phyloP scores from a whole-genome alignment of 129 eudicot species.

The Lactuca sativa region DNA sequence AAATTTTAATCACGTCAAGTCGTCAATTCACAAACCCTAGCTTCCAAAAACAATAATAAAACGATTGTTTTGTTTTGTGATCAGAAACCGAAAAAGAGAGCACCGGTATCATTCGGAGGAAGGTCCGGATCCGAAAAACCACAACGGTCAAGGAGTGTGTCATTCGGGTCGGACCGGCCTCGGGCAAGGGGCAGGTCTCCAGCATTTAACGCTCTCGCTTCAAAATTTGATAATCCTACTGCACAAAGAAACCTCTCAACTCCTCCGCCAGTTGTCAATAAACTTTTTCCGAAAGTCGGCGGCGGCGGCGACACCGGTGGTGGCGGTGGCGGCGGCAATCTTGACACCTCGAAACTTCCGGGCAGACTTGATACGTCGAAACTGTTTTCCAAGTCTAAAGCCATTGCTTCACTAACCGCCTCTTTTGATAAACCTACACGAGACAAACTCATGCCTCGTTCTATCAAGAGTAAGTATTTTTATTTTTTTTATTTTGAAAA shows the following conservation, averaged over 20 bases:
- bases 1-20: constrained; percentile 31
- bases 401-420: constrained; percentile 63
- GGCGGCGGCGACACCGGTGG: background rate
- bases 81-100: constrained; percentile 87
- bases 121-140: constrained; percentile 84
- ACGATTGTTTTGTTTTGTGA: background rate
- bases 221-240: constrained; percentile 67
- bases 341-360: background rate
- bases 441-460: constrained; percentile 56
- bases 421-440: constrained; percentile 58
- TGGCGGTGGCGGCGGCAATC: constrained; percentile 1
- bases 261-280: constrained; percentile 77
- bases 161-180: constrained; percentile 67
- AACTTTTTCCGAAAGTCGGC: constrained; percentile 49
- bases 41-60: background rate
- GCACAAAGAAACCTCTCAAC: constrained; percentile 75
- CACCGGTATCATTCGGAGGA: constrained; percentile 65
- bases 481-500: background rate
- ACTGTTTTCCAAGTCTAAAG: constrained; percentile 48
- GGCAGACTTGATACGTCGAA: constrained; percentile 42
- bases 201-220: constrained; percentile 90
- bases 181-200: constrained; percentile 96
- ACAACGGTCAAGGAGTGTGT: constrained; percentile 88
- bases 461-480: constrained; percentile 53
- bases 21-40: background rate